A percentile compares a stretch with the other conserved stretches of the same genome.
Evolutionary conservation across 192 early-diverging fungal species (phyloP).

Genomic region (Coemansia guatemalensis): DNA sequence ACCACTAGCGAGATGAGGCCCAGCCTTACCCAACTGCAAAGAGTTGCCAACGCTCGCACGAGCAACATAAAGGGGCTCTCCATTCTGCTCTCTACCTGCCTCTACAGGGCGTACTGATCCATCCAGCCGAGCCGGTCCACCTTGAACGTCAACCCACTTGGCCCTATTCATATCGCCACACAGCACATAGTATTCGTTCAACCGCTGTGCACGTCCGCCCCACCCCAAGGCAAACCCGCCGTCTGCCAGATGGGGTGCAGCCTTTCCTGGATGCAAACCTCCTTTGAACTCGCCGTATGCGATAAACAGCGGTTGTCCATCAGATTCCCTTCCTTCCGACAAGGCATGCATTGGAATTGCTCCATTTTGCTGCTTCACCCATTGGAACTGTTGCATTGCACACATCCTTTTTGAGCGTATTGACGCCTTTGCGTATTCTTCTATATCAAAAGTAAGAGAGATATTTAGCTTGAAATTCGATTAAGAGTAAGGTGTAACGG

Average conservation of each 20-base stretch:
- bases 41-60: slow-evolving; percentile 17
- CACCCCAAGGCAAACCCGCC: slow-evolving; percentile 52
- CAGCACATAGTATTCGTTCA: slow-evolving; percentile 56
- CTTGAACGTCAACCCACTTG: slow-evolving; percentile 35
- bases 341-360: slow-evolving; percentile 34
- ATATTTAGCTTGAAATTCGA: too few species aligned
- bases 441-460: too few species aligned
- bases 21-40: slow-evolving; percentile 43
- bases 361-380: slow-evolving; percentile 14
- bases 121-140: slow-evolving; percentile 4
- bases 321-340: slow-evolving; percentile 50
- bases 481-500: too few species aligned
- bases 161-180: slow-evolving; percentile 56
- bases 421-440: too few species aligned
- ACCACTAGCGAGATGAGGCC: slow-evolving; percentile 26
- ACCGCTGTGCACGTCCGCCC: slow-evolving; percentile 43
- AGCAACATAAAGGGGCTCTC: slow-evolving; percentile 32
- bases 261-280: slow-evolving; percentile 47
- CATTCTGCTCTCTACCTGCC: slow-evolving; percentile 6
- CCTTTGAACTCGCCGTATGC: slow-evolving; percentile 53
- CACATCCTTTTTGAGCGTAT: background rate
- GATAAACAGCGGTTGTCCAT: slow-evolving; percentile 55
- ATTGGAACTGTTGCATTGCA: slow-evolving; percentile 10
- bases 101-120: background rate
- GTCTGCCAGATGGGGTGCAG: slow-evolving; percentile 31